Conservation (phyloP, 129 eudicot genomes). For the Apium graveolens region DNA sequence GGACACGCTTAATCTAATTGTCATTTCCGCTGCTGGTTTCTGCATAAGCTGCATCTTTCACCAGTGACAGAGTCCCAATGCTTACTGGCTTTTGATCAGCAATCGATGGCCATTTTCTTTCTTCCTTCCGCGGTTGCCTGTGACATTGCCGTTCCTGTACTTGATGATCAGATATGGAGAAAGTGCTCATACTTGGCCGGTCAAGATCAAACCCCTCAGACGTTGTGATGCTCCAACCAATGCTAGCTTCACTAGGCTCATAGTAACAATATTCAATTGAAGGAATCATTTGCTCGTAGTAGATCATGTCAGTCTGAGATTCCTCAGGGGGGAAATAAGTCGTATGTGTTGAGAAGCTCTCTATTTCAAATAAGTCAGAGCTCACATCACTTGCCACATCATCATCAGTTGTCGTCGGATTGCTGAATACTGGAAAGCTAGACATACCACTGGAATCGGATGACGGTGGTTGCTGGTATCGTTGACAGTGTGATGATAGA, state of each 20-base stretch:
- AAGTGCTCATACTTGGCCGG: background rate
- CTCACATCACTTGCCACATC: background rate
- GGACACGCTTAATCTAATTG: background rate
- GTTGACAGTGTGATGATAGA: background rate
- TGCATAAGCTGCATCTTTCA: background rate
- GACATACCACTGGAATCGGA: background rate
- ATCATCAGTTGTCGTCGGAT: background rate
- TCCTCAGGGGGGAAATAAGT: background rate
- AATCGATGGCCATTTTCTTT: background rate
- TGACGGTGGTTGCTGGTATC: background rate
- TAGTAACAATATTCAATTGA: background rate
- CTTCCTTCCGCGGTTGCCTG: background rate
- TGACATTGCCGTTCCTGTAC: background rate
- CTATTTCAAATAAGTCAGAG: slow-evolving; percentile 2
- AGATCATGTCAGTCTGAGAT: background rate
- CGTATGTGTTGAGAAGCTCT: background rate
- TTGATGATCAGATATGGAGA: background rate
- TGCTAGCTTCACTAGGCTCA: slow-evolving; percentile 4
- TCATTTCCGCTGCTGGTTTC: background rate
- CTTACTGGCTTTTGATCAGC: background rate
- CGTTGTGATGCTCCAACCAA: background rate
- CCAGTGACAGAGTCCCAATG: background rate
- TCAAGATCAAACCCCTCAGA: slow-evolving; percentile 2
- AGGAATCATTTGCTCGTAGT: background rate
- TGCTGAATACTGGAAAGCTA: background rate